phyloP scores from a whole-genome alignment of 257 asterid species.

The Solanum bulbocastanum region DNA sequence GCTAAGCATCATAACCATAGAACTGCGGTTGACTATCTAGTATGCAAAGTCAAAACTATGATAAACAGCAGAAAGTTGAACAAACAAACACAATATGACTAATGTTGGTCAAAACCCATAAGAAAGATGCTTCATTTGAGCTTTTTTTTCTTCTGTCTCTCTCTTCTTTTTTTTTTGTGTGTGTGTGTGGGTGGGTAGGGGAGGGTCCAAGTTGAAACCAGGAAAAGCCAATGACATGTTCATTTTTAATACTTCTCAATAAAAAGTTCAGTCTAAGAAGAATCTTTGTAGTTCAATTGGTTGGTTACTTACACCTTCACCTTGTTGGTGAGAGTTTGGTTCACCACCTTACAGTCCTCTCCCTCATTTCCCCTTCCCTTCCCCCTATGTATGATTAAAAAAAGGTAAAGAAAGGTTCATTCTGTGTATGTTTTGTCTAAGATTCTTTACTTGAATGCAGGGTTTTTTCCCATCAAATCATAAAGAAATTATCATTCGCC shows the following conservation, averaged over 20 bases:
- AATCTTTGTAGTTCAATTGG: background rate
- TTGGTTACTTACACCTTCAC: background rate
- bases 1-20: background rate
- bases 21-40: background rate
- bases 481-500: background rate
- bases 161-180: rapidly evolving
- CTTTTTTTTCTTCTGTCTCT: constrained; percentile 11
- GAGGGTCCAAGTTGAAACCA: background rate
- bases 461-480: background rate
- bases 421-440: background rate
- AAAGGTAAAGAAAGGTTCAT: background rate
- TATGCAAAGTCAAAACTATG: background rate
- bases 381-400: background rate
- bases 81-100: background rate
- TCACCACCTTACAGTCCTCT: background rate
- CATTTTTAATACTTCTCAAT: background rate
- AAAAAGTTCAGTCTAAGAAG: background rate
- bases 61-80: background rate
- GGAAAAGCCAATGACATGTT: background rate
- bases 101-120: background rate
- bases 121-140: constrained; percentile 55
- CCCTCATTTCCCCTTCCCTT: background rate
- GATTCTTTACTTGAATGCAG: background rate
- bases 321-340: background rate
- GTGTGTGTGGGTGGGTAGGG: background rate